Percentiles rank a stretch among this genome's conserved stretches.
These are phyloP conservation scores for Crithidia thermophila DNA, from an alignment of 208 protist genomes.

Conservation along the genomic window DNA sequence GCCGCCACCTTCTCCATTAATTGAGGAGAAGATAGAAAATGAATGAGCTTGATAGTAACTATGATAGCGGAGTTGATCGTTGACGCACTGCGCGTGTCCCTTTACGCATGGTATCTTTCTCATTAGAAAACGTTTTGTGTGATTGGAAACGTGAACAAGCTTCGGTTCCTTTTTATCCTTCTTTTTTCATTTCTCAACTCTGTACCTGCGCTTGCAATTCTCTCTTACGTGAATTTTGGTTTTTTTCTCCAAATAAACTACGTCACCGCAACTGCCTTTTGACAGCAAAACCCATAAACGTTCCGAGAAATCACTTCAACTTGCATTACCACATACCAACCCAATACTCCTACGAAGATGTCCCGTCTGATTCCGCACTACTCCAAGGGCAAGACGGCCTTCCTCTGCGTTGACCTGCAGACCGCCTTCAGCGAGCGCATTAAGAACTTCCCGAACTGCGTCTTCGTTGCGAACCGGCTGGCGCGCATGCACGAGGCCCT, in stretches of 20 bases:
- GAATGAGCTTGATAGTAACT: too few species aligned
- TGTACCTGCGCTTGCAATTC: not conserved
- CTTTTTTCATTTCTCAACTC: not conserved
- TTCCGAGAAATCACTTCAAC: too few species aligned
- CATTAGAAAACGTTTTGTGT: not conserved
- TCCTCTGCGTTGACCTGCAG: slow-evolving; percentile 79
- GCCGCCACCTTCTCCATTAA: too few species aligned
- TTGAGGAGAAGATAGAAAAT: too few species aligned
- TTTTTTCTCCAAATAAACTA: slow-evolving; percentile 6
- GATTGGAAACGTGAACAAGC: too few species aligned
- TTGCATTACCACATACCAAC: too few species aligned
- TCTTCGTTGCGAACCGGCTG: slow-evolving; percentile 81
- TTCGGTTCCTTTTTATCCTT: not conserved
- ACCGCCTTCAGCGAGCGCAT: slow-evolving; percentile 66
- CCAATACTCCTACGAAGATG: slow-evolving; percentile 39
- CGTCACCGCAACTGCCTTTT: too few species aligned
- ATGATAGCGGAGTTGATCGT: too few species aligned
- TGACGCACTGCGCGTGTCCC: not conserved
- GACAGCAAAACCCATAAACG: too few species aligned
- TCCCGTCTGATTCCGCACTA: slow-evolving; percentile 73
- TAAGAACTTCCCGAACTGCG: slow-evolving; percentile 65
- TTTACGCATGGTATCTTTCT: not conserved
- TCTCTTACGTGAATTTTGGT: not conserved
- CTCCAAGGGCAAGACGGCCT: slow-evolving; percentile 61
- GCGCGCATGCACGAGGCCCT: slow-evolving; percentile 50